These are phyloP conservation scores for Rauvolfia tetraphylla DNA, from an alignment of 257 asterid species.

Conservation along the genomic window DNA sequence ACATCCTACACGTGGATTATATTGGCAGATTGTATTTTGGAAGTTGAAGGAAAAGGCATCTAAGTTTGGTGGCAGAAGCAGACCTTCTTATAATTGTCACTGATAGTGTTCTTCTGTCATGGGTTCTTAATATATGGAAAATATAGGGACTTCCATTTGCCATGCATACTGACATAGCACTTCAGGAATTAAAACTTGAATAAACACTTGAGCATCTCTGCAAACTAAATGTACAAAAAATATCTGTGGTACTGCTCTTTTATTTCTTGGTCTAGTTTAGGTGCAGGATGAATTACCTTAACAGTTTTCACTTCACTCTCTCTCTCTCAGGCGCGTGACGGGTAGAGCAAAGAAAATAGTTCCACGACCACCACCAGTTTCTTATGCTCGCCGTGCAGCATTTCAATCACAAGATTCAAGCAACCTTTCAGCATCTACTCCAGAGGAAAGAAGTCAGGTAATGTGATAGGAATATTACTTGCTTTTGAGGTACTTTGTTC, in stretches of 20 bases:
- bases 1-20: too few species aligned
- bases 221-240: neutral
- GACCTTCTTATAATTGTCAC: neutral
- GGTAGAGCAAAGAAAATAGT: constrained; percentile 61
- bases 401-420: constrained; percentile 27
- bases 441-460: constrained; percentile 58
- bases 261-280: neutral
- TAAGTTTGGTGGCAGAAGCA: neutral
- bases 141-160: neutral
- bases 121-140: neutral
- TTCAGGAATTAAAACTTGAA: neutral
- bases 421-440: constrained; percentile 30
- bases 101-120: neutral
- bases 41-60: neutral
- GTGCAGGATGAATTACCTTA: constrained; percentile 3
- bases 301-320: neutral
- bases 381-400: constrained; percentile 32
- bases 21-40: neutral
- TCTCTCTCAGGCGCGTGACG: constrained; percentile 39
- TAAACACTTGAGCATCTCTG: neutral
- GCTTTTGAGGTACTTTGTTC: neutral
- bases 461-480: neutral
- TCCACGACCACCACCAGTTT: constrained; percentile 62
- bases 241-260: neutral
- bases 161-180: neutral